Base-by-base conservation (phyloP, 495 filamentous ascomycete species). In the Annulohypoxylon maeteangense region DNA sequence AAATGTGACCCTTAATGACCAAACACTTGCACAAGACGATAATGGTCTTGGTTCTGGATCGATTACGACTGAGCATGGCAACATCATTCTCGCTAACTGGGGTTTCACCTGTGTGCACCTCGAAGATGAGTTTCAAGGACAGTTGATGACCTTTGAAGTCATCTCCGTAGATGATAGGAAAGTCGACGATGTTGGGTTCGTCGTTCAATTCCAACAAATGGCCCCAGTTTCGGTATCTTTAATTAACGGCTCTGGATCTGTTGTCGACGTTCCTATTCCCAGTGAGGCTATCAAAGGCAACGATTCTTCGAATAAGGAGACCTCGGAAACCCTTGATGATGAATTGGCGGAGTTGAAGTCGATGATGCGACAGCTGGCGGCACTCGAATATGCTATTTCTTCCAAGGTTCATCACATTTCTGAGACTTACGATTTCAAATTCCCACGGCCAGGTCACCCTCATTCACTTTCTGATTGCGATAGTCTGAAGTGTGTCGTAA, bases 81-180 rank as follows among this genome's bases (percentile, higher is more conserved):
- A 50, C 47, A 63, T 58, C 32, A 75, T 82, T 47, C 34, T 65
- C 16, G 79, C 80, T n/a, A 71, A 67, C 27, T 88, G 86, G 86
- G 74, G 79, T 16, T 81, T 83, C 27, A 76, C 68, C 23, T 87
- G 86, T 61, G 74, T 83, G 16, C 73, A 79, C 20, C 77, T 81
- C 50, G 79, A 80, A 23, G 74, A 77, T 12, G 75, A 81, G 53
- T 78, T 81, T 14, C 71, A 81, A 18, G 79, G 78, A 27, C 85
- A 86, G 56, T 44, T 85, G 14, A 72, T 88, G 74, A 83, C 77
- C 10, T 76, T 88, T 29, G 67, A 75, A n/a, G 70, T 87, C 36
- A 67, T 82, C 31, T 79, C 72, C 10, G 51, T 84, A 18, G 78
- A 80, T 55, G 78, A 78, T 7, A 67, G 75, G 32, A 38, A 74